These are phyloP conservation scores for Circinella umbellata DNA, from an alignment of 371 early-diverging fungal genomes.

Conservation along the genomic window DNA sequence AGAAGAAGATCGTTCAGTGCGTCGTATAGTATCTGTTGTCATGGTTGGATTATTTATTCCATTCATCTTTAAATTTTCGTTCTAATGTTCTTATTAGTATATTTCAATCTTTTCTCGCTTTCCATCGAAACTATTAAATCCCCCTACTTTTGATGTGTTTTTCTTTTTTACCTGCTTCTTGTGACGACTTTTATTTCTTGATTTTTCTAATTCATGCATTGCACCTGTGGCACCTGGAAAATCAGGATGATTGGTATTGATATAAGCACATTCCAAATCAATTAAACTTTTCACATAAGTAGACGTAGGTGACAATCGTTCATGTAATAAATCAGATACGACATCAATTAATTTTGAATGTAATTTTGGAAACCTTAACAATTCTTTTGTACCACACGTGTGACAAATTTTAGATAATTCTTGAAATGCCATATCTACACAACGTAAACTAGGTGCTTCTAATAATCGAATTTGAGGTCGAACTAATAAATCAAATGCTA, in stretches of 20 bases:
- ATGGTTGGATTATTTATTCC: neutral
- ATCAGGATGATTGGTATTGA: constrained; percentile 94
- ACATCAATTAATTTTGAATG: constrained; percentile 79
- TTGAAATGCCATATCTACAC: constrained; percentile 87
- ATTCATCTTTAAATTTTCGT: constrained; percentile 3
- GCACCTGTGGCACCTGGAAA: constrained; percentile 84
- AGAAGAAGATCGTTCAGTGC: constrained; percentile 9
- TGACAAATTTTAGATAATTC: constrained; percentile 91
- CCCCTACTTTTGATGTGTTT: too few relatives aligned
- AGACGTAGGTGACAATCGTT: constrained; percentile 74
- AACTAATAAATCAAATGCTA: constrained; percentile 89
- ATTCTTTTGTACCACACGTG: constrained; percentile 80
- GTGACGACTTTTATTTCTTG: constrained; percentile 7
- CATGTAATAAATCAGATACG: constrained; percentile 80
- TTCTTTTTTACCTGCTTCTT: neutral
- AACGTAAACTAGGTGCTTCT: constrained; percentile 84
- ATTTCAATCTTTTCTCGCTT: too few relatives aligned
- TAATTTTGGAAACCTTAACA: constrained; percentile 80
- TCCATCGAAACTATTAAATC: too few relatives aligned
- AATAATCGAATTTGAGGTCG: constrained; percentile 84
- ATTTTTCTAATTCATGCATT: constrained; percentile 59
- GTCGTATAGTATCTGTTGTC: constrained; percentile 8
- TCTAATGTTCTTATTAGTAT: too few relatives aligned
- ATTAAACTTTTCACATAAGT: constrained; percentile 83
- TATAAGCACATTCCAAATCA: constrained; percentile 86